Conservation (phyloP, 2,329 filamentous ascomycete species). For the Botrytis sinoallii region DNA sequence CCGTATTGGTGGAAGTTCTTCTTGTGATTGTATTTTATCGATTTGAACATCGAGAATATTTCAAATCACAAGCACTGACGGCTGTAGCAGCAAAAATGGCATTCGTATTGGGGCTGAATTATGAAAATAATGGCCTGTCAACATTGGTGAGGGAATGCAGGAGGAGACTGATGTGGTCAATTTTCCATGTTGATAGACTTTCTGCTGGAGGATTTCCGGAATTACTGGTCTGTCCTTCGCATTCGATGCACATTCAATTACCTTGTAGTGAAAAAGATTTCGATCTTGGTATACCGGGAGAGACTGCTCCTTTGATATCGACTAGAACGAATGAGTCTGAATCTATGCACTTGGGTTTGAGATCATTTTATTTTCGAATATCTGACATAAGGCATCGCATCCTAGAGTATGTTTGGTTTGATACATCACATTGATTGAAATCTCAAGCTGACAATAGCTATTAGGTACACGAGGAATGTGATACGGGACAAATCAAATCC, state of each 20-base stretch:
- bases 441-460: background rate
- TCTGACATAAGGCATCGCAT: slow-evolving; percentile 18
- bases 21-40: slow-evolving; percentile 19
- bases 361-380: slow-evolving; percentile 18
- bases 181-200: slow-evolving; percentile 18
- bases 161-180: slow-evolving; percentile 17
- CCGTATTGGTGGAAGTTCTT: slow-evolving; percentile 11
- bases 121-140: slow-evolving; percentile 17
- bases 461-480: slow-evolving; percentile 12
- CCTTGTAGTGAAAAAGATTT: slow-evolving; percentile 19
- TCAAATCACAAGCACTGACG: slow-evolving; percentile 16
- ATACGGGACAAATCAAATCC: slow-evolving; percentile 18
- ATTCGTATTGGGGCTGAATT: slow-evolving; percentile 15
- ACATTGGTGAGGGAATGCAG: slow-evolving; percentile 18
- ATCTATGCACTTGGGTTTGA: slow-evolving; percentile 18
- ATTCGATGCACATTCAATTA: slow-evolving; percentile 19
- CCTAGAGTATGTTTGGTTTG: slow-evolving; percentile 11
- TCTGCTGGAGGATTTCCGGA: slow-evolving; percentile 17
- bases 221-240: slow-evolving; percentile 17
- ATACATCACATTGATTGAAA: too few relatives aligned
- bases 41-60: slow-evolving; percentile 15
- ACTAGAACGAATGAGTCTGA: slow-evolving; percentile 10
- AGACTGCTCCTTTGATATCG: slow-evolving; percentile 11
- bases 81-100: slow-evolving; percentile 20
- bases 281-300: slow-evolving; percentile 20